These are phyloP conservation scores for Serendipita sp. DNA, from an alignment of 768 basidiomycete genomes.

Conservation along the genomic window DNA sequence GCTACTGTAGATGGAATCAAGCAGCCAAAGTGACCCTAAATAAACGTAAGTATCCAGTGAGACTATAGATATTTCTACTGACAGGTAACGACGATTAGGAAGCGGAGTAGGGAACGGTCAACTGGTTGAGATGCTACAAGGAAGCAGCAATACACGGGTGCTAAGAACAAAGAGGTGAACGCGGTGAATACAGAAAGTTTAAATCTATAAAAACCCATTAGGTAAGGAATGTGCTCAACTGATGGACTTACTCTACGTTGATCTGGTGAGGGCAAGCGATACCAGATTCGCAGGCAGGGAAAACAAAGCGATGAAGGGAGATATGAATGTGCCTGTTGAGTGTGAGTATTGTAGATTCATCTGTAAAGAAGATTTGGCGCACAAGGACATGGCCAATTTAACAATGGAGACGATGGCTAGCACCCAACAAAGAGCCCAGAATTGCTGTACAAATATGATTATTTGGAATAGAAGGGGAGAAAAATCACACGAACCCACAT, in stretches of 20 bases:
- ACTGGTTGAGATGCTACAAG: slow-evolving; percentile 4
- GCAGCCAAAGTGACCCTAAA: slow-evolving; percentile 1
- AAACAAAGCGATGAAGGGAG: neutral
- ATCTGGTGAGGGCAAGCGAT: neutral
- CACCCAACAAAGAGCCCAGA: slow-evolving; percentile 3
- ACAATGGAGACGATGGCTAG: neutral
- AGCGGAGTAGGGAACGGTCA: neutral
- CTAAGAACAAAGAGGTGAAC: slow-evolving; percentile 1
- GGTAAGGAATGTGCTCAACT: neutral
- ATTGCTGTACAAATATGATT: neutral
- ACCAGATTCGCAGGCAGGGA: neutral
- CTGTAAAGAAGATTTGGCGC: neutral
- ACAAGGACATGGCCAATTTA: neutral
- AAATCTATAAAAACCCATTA: neutral
- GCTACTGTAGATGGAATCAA: neutral
- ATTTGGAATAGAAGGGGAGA: neutral
- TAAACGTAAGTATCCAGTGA: neutral
- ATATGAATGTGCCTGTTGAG: neutral
- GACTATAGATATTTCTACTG: neutral
- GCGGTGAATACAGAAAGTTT: slow-evolving; percentile 2
- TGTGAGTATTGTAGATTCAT: neutral
- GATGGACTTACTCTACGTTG: neutral
- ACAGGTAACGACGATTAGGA: slow-evolving; percentile 1
- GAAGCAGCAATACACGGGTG: slow-evolving; percentile 4
- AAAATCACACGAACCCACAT: neutral